Evolutionary conservation across 2,329 filamentous ascomycete species (phyloP), one percentile per base, ranked within the genome.

Genomic region (Pleurostoma richardsiae): DNA sequence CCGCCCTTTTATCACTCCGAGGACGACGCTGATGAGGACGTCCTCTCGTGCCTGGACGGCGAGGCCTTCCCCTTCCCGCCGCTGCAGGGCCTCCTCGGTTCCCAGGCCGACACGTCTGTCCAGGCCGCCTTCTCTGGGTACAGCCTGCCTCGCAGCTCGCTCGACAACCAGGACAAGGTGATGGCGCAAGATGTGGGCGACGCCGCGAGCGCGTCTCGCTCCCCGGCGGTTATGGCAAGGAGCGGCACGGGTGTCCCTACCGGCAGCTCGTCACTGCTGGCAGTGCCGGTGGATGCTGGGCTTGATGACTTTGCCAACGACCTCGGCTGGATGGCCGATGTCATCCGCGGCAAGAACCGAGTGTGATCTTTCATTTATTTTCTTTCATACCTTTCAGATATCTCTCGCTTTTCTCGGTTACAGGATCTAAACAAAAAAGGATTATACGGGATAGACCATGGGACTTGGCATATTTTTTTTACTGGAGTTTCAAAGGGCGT

Each of bases 1-100:
- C 69, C 67, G 3, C 73, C 70, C 36, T 75, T 74, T 51, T 73
- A 73, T 52, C 71, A 76, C 43, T 70, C 67, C 6, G 60, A 63
- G 4, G 56, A 52, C 19, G 59, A 60, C 5, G 19, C 19, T 19
- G 55, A 53, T 3, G 57, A 67, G 7, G 64, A 69, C 4, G 67
- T 50, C 28, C 49, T 64, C 19, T 65, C 62, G 7, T 63, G 59
- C 29, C 63, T 61, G 40, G 67, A 67, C 27, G 65, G 65, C 10
- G 67, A 70, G 7, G 56, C 52, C n/a, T 55, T 63, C 42, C 50
- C 56, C n/a, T 54, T 59, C 26, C 56, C 61, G 26, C 54, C 60
- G 31, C 43, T 52, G 2, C 31, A 47, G 43, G 33, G 45, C 33
- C 39, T 51, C 43, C 33, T 45, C 41, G 47, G 49, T 45, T 48